Base-by-base conservation (phyloP, 106 monocot species). In the Phalaenopsis equestris region DNA sequence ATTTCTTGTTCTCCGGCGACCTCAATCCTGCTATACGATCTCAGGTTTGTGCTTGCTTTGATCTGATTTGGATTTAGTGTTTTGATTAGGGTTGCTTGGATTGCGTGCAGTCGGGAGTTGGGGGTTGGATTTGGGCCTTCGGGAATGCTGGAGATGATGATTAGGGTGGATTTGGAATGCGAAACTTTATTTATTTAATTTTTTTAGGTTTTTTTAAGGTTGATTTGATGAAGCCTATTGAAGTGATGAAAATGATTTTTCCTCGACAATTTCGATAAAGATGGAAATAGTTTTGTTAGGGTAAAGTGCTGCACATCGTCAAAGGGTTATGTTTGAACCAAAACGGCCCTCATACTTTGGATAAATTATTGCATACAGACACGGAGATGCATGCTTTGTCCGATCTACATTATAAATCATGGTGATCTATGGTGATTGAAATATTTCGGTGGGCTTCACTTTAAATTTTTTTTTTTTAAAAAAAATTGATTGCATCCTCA, bases 1-100 rank as follows among this genome's bases (percentile, higher is more conserved):
- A 82, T 67, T 85, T 77, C 58, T 86, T 92, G 80, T 87, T 92
- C 81, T 83, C 83, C 68, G 84, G 77, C 4, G 87, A 87, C 1
- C 85, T 89, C 82, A 92, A 92, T 73, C 83, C 89, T 47, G 85
- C 89, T 42, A 30, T 89, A 38, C 42, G 49, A 43, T 78, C 87
- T 18, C 67, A 87, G 89, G 92, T 92, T 17, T 3, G 61, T 46
- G 9, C 1, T 30, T 52, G 1, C 42, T 42, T 55, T 15, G 18
- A 6, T n/a, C 12, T 23, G 17, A 21, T 65, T 65, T 6, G 64
- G 24, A 65, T 65, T 1, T 65, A 65, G 11, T 65, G n/a, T 49
- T 41, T 79, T 68, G 24, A 30, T 68, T 67, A 45, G 23, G 46
- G 5, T 73, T 73, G 38, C 36, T 65, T 65, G 64, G 9, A 23